phyloP scores from a whole-genome alignment of 805 yeast species.

The Myxozyma sirexii region DNA sequence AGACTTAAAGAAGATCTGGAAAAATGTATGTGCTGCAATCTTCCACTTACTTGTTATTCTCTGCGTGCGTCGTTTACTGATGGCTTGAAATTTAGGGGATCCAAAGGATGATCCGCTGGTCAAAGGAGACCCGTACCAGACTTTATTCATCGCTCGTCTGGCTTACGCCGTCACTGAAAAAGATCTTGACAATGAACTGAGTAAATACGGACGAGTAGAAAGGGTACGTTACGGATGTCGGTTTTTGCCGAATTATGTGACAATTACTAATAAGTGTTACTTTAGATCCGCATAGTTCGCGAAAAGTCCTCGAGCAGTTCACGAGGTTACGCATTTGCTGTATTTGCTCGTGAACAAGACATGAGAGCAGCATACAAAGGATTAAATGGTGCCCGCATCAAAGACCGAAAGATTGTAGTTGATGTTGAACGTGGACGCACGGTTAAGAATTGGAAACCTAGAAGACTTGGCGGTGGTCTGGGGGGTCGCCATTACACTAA shows the following conservation, averaged over 20 bases:
- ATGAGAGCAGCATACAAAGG: constrained; percentile 65
- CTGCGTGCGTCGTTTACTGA: background rate
- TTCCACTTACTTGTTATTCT: background rate
- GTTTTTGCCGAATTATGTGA: too few relatives aligned
- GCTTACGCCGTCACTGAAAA: constrained; percentile 65
- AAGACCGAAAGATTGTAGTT: constrained; percentile 53
- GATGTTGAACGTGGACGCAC: constrained; percentile 48
- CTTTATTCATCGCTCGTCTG: constrained; percentile 77
- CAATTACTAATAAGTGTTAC: too few relatives aligned
- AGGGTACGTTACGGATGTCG: too few relatives aligned
- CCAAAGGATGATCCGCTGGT: constrained; percentile 61
- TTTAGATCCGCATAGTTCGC: constrained; percentile 54
- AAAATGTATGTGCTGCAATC: constrained; percentile 33
- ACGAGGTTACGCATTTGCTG: constrained; percentile 83
- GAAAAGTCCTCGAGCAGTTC: constrained; percentile 58
- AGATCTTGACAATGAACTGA: constrained; percentile 65
- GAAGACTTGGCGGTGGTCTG: constrained; percentile 81
- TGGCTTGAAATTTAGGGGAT: constrained; percentile 50
- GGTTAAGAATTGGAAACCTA: constrained; percentile 46
- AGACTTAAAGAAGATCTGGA: constrained; percentile 45
- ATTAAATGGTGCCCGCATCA: constrained; percentile 56
- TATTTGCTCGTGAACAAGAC: constrained; percentile 62
- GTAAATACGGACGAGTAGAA: constrained; percentile 71
- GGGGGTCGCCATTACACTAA: constrained; percentile 76
- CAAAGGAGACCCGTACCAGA: constrained; percentile 71